Conservation (phyloP, 2,329 filamentous ascomycete genomes). For the Fusarium citri region DNA sequence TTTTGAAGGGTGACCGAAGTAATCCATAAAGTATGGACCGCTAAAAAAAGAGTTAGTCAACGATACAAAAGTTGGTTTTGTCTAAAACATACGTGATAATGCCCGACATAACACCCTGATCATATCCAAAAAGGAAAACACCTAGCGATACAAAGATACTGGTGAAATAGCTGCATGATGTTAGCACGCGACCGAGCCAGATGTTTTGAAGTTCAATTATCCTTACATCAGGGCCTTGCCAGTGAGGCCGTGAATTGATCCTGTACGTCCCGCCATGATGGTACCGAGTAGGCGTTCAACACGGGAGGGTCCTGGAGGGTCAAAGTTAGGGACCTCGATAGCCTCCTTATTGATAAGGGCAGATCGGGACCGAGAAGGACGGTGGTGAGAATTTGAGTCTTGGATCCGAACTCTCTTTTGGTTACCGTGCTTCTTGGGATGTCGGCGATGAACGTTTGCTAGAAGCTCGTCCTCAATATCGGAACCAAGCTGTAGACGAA, state of each 20-base stretch:
- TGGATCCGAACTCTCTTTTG: slow-evolving; percentile 78
- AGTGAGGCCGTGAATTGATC: slow-evolving; percentile 88
- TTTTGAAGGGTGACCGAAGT: slow-evolving; percentile 88
- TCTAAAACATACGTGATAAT: slow-evolving; percentile 68
- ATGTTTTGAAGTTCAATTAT: background rate
- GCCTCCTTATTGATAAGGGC: slow-evolving; percentile 75
- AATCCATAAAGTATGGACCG: slow-evolving; percentile 87
- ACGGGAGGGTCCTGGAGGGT: slow-evolving; percentile 70
- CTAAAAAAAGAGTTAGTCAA: slow-evolving; percentile 60
- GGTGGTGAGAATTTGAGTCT: slow-evolving; percentile 53
- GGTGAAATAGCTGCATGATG: slow-evolving; percentile 81
- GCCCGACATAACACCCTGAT: slow-evolving; percentile 89
- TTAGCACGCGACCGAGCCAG: slow-evolving; percentile 29
- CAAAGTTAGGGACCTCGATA: slow-evolving; percentile 81
- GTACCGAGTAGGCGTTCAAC: slow-evolving; percentile 77
- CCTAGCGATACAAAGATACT: slow-evolving; percentile 90
- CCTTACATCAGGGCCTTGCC: slow-evolving; percentile 91
- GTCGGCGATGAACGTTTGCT: slow-evolving; percentile 61
- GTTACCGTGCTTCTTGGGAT: slow-evolving; percentile 54
- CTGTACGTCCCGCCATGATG: slow-evolving; percentile 86
- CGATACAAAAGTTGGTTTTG: background rate
- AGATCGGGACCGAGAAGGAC: slow-evolving; percentile 54
- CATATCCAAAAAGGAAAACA: slow-evolving; percentile 90
- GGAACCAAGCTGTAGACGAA: slow-evolving; percentile 75
- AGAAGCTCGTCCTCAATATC: slow-evolving; percentile 73